Conservation (phyloP, 169 alveolate genomes). For the Cryptosporidium ryanae region DNA sequence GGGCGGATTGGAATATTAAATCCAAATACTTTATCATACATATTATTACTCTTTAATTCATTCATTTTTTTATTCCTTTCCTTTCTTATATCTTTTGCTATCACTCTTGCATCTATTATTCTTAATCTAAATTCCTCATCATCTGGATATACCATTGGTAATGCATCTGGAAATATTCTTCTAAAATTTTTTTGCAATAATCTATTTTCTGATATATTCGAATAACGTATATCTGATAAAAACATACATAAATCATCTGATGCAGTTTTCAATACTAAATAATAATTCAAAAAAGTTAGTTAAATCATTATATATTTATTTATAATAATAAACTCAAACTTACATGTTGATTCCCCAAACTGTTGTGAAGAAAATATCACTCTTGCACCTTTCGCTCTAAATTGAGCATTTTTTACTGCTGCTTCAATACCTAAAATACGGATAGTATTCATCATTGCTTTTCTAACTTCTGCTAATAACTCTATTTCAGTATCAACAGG, state of each 20-base stretch:
- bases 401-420: conserved; percentile 52
- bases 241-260: conserved; percentile 56
- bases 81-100: conserved; percentile 55
- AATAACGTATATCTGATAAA: conserved; percentile 33
- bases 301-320: neutral
- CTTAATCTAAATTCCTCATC: conserved; percentile 74
- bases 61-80: conserved; percentile 31
- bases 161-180: conserved; percentile 66
- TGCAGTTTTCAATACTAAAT: conserved; percentile 56
- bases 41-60: conserved; percentile 39
- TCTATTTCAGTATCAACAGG: conserved; percentile 59
- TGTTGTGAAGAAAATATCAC: conserved; percentile 58
- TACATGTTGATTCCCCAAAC: conserved; percentile 67
- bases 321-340: conserved; percentile 13
- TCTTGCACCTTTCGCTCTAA: conserved; percentile 74
- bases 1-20: conserved; percentile 47
- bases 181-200: conserved; percentile 3
- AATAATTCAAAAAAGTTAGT: neutral
- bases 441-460: conserved; percentile 33
- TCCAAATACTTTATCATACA: conserved; percentile 60
- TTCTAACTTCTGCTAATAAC: conserved; percentile 58
- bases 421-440: conserved; percentile 59
- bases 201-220: conserved; percentile 31
- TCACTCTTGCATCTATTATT: conserved; percentile 64
- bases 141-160: conserved; percentile 74